Conservation (phyloP, 2,329 filamentous ascomycete genomes). For the Phaeoacremonium minimum region DNA sequence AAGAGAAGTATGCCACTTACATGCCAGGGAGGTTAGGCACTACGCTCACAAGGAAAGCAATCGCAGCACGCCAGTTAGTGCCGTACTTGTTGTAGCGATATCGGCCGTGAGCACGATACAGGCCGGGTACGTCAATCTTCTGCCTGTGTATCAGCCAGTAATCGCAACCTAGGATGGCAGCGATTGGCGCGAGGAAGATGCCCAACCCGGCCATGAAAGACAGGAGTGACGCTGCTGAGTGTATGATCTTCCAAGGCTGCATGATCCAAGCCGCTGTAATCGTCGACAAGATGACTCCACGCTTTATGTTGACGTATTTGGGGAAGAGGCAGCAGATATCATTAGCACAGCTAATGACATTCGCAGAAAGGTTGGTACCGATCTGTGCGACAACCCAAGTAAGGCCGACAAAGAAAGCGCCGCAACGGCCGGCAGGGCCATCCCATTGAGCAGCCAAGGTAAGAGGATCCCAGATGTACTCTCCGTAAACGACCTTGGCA, state of each 20-base stretch:
- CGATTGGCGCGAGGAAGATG: constrained; percentile 7
- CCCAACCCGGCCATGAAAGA: background rate
- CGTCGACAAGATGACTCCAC: constrained; percentile 35
- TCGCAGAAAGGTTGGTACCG: constrained; percentile 47
- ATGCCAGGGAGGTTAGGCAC: constrained; percentile 1
- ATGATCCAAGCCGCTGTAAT: constrained; percentile 1
- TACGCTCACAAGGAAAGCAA: constrained; percentile 4
- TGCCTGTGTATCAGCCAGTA: constrained; percentile 8
- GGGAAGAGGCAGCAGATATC: constrained; percentile 48
- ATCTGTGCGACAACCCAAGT: constrained; percentile 36
- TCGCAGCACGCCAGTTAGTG: constrained; percentile 6
- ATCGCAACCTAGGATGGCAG: constrained; percentile 7
- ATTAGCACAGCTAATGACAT: constrained; percentile 47
- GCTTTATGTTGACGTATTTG: constrained; percentile 45
- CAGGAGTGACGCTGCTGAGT: background rate
- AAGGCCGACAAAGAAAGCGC: constrained; percentile 21
- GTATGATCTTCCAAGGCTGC: constrained; percentile 1
- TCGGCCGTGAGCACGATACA: constrained; percentile 6
- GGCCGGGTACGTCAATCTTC: constrained; percentile 3
- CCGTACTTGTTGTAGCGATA: constrained; percentile 5
- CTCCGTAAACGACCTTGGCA: constrained; percentile 14
- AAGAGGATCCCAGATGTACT: constrained; percentile 21
- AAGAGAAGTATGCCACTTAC: too few species aligned
- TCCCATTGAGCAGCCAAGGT: constrained; percentile 20
- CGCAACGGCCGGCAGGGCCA: constrained; percentile 18